Percentiles rank a stretch among this genome's conserved stretches.
These are phyloP conservation scores for Aquilaria sinensis DNA, from an alignment of 345 rosid genomes.

Conservation along the genomic window DNA sequence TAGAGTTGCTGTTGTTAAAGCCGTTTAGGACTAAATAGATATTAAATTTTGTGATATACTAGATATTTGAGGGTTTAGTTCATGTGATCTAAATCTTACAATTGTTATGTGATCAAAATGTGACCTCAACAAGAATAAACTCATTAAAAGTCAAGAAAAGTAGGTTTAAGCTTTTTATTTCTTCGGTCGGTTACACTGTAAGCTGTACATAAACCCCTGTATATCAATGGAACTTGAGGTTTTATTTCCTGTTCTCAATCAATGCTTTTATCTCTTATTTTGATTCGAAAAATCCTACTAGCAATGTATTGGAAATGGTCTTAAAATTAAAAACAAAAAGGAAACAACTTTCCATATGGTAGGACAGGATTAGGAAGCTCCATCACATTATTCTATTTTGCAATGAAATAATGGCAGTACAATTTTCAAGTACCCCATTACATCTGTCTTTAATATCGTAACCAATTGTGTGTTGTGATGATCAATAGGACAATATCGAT, in stretches of 20 bases:
- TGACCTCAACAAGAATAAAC: constrained; percentile 34
- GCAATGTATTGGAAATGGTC: too few relatives aligned
- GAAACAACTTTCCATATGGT: neutral
- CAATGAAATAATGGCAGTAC: constrained; percentile 11
- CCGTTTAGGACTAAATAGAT: constrained; percentile 54
- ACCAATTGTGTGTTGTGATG: neutral
- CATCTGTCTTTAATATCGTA: neutral
- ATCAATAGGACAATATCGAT: neutral
- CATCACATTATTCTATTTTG: constrained; percentile 12
- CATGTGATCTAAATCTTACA: constrained; percentile 21
- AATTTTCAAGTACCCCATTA: constrained; percentile 4
- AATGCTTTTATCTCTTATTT: neutral
- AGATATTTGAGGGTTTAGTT: constrained; percentile 21
- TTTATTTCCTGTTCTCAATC: neutral
- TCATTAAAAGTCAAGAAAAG: constrained; percentile 34
- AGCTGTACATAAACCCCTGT: constrained; percentile 38
- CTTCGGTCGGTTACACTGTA: constrained; percentile 16
- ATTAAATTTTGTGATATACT: constrained; percentile 44
- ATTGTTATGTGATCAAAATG: constrained; percentile 17
- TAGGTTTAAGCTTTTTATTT: constrained; percentile 13
- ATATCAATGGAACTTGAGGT: constrained; percentile 28
- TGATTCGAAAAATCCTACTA: too few relatives aligned
- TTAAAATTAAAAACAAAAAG: too few relatives aligned
- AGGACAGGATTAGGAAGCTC: constrained; percentile 7
- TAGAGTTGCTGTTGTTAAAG: constrained; percentile 73